Base-by-base conservation (phyloP, 768 basidiomycete species). In the Leccinum variicolor region DNA sequence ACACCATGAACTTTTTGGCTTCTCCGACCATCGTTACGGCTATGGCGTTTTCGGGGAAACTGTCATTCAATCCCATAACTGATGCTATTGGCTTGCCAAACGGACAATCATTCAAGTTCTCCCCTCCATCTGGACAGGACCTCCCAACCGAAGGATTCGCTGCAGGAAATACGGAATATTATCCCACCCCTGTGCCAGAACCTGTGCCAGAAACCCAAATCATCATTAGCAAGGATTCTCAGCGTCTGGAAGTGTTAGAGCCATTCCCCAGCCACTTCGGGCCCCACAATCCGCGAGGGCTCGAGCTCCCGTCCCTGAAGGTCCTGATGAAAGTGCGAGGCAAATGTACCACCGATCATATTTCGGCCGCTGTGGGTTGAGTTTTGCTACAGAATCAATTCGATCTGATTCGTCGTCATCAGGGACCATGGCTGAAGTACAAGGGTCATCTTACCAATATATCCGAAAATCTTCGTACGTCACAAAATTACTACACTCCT, bases 281-380 rank as follows among this genome's bases (percentile, higher is more conserved):
- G 28, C 69, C 71, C 31, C 70, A 74, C 6, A 83, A 82, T 64
- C 59, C 73, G 15, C 74, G 81, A 56, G 82, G 80, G 14, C 72
- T 86, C 36, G 97, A 99, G 76, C 78, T 98, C 15, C 89, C 93
- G 9, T 64, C 82, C 23, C 75, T 98, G 71, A 91, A 85, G 65
- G 91, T 96, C 52, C 73, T 99, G 51, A 84, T 98, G 82, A 78
- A 94, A 29, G 92, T 98, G 7, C 79, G 91, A 62, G 97, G 97
- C n/a, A 98, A 99, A 75, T 99, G 97, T 73, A 99, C 97, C 13
- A 99, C 97, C 17, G 97, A 99, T 68, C 97, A 98, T 69, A 99
- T 98, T 56, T 94, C 92, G 33, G 97, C 97, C 39, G 97, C 97
- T 31, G 90, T 91, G 64, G 52, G 86, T 75, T 41, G n/a, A 31